Base-by-base conservation (phyloP, 1,284 basidiomycete species). In the Schizophyllum commune region DNA sequence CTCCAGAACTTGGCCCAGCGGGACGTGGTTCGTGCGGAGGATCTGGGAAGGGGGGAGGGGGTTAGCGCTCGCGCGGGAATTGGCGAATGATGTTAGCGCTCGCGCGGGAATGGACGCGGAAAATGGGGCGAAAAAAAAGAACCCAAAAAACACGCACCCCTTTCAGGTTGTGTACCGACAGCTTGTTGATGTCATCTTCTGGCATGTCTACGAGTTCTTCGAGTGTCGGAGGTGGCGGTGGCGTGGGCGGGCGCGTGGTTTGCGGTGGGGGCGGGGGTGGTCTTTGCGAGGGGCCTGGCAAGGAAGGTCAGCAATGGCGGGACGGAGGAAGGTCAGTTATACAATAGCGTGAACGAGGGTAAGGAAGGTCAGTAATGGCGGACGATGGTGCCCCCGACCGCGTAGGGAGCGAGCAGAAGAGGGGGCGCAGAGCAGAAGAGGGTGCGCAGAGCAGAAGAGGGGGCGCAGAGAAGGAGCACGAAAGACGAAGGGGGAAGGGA, bases 11-110 rank as follows among this genome's bases (percentile, higher is more conserved):
- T 83, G 70, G 53, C 84, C 76, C 5, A 80, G 75, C 60, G 79
- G 82, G 22, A 91, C 88, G 60, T 88, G 87, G 63, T 89, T 87
- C 59, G 84, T 83, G 69, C 84, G 91, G 22, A 94, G 73, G n/a
- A 94, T 81, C n/a, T n/a, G n/a, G n/a, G n/a, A n/a, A n/a, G n/a
- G n/a, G n/a, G n/a, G n/a, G n/a, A n/a, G n/a, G n/a, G n/a, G n/a
- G n/a, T n/a, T n/a, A n/a, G n/a, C n/a, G n/a, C n/a, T n/a, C n/a
- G n/a, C n/a, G n/a, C n/a, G n/a, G n/a, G n/a, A n/a, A n/a, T n/a
- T n/a, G n/a, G n/a, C n/a, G n/a, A n/a, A n/a, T n/a, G n/a, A n/a
- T n/a, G n/a, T n/a, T n/a, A n/a, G n/a, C n/a, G n/a, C n/a, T n/a
- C n/a, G n/a, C n/a, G n/a, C n/a, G n/a, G n/a, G n/a, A n/a, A n/a